phyloP scores from a whole-genome alignment of 192 early-diverging fungal genomes.

The Coemansia sp. region DNA sequence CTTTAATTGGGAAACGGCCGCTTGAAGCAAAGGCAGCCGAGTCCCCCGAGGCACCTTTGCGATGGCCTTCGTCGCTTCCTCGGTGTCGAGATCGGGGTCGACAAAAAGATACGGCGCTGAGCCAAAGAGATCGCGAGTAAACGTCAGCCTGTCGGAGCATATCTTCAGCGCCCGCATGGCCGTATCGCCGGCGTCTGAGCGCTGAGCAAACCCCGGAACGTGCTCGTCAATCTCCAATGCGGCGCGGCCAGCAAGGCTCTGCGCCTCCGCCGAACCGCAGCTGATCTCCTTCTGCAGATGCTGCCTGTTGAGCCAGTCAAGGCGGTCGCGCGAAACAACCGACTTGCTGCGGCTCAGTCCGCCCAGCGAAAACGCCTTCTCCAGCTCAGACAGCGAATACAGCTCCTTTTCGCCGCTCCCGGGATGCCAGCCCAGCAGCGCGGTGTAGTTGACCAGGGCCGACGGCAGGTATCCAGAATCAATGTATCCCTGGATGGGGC shows the following conservation, averaged over 20 bases:
- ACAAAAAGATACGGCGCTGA: slow-evolving; percentile 36
- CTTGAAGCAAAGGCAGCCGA: slow-evolving; percentile 17
- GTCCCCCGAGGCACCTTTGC: slow-evolving; percentile 19
- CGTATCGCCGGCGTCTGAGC: not conserved
- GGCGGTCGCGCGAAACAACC: slow-evolving; percentile 38
- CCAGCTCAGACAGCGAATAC: slow-evolving; percentile 53
- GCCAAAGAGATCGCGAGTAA: slow-evolving; percentile 25
- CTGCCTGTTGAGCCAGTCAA: slow-evolving; percentile 50
- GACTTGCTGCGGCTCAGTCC: slow-evolving; percentile 50
- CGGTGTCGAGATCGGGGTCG: slow-evolving; percentile 21
- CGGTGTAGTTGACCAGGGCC: slow-evolving; percentile 84
- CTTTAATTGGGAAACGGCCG: not conserved
- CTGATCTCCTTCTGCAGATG: slow-evolving; percentile 23
- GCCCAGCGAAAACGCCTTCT: slow-evolving; percentile 24
- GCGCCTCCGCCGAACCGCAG: not conserved
- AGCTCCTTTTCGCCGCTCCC: slow-evolving; percentile 57
- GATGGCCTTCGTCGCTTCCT: not conserved
- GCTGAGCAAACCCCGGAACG: not conserved
- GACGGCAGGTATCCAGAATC: slow-evolving; percentile 80
- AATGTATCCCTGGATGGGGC: slow-evolving; percentile 65
- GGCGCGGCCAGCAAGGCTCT: slow-evolving; percentile 14
- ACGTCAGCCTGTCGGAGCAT: slow-evolving; percentile 30
- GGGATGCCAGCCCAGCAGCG: slow-evolving; percentile 78
- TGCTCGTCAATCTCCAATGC: slow-evolving; percentile 5
- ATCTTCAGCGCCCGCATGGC: slow-evolving; percentile 28